A percentile compares a stretch with the other conserved stretches of the same genome.
These are phyloP conservation scores for Aspergillus candidus DNA, from an alignment of 2,329 filamentous ascomycete genomes.

Conservation along the genomic window DNA sequence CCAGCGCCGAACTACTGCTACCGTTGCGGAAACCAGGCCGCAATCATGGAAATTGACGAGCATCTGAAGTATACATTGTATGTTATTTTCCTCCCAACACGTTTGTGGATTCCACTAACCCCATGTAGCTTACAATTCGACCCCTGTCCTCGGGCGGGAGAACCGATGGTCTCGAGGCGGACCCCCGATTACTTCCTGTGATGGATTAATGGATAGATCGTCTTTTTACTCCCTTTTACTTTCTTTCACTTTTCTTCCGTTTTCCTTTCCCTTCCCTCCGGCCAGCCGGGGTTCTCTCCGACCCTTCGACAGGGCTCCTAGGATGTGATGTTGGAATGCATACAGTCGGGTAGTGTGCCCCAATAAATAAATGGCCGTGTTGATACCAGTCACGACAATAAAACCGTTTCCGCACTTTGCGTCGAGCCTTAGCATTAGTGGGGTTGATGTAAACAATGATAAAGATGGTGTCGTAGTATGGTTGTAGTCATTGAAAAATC, in stretches of 20 bases:
- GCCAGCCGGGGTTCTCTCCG: slow-evolving; percentile 13
- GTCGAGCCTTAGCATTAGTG: no score
- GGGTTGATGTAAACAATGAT: no score
- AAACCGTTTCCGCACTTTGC: slow-evolving; percentile 23
- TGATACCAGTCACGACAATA: slow-evolving; percentile 40
- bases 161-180: slow-evolving; percentile 96
- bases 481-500: not conserved
- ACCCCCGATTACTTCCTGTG: slow-evolving; percentile 99
- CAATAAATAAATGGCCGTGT: slow-evolving; percentile 34
- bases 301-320: slow-evolving; percentile 23
- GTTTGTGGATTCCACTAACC: not conserved
- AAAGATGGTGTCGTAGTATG: not conserved
- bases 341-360: slow-evolving; percentile 23
- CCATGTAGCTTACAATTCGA: slow-evolving; percentile 90
- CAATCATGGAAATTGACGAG: slow-evolving; percentile 99
- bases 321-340: slow-evolving; percentile 25
- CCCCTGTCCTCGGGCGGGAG: slow-evolving; percentile 91
- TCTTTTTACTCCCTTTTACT: no score
- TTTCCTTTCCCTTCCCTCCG: slow-evolving; percentile 19
- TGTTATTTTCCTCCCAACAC: slow-evolving; percentile 37
- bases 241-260: slow-evolving; percentile 28
- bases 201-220: slow-evolving; percentile 10
- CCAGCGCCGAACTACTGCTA: slow-evolving; percentile 90
- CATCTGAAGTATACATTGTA: slow-evolving; percentile 99
- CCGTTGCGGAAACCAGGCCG: slow-evolving; percentile 96